Evolutionary conservation across 2,329 filamentous ascomycete genomes (phyloP), one percentile per base, ranked within the genome.

Genomic region (Gliomastix tumulicola): DNA sequence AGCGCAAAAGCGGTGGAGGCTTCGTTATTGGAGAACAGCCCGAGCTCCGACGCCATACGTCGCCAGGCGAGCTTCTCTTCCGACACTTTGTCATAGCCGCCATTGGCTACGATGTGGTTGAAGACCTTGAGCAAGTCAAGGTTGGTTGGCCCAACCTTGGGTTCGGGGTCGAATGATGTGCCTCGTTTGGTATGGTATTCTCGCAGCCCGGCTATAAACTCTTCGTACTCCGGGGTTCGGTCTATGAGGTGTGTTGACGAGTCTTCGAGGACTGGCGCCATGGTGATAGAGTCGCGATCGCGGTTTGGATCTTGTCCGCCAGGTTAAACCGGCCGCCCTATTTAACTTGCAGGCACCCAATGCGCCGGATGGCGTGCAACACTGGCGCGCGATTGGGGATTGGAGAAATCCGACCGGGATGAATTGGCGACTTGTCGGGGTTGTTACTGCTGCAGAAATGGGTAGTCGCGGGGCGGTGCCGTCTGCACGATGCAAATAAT

Each of bases 1-100:
- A 94, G 68, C 41, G 84, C 76, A 62, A 94, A 94, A 12, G 87
- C 88, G 41, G 88, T 79, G n/a, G 87, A 86, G 7, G 87, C 74
- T 44, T 86, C 79, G 53, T 90, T 88, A 50, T 75, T 72, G 38
- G 79, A 80, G 52, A 79, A 79, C 44, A 89, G 76, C 34, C 85
- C 78, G 39, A 94, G 82, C 49, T 88, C 81, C 36, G 80, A 72
- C 11, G 83, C 85, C 49, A 94, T 74, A 49, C 79, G 79, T 44
- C 87, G 77, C 88, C 88, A 95, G 35, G 85, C 84, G 45, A 94
- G 74, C 66, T 90, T 92, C 57, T 90, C 79, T 62, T 78, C 82
- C 43, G 76, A 88, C 56, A 90, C 77, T 55, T 82, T 82, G 61
- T 94, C 88, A 57, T 95, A 95, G 40, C 88, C 88, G 36, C 88